phyloP scores from a whole-genome alignment of 345 rosid genomes.

The Camelina neglecta region DNA sequence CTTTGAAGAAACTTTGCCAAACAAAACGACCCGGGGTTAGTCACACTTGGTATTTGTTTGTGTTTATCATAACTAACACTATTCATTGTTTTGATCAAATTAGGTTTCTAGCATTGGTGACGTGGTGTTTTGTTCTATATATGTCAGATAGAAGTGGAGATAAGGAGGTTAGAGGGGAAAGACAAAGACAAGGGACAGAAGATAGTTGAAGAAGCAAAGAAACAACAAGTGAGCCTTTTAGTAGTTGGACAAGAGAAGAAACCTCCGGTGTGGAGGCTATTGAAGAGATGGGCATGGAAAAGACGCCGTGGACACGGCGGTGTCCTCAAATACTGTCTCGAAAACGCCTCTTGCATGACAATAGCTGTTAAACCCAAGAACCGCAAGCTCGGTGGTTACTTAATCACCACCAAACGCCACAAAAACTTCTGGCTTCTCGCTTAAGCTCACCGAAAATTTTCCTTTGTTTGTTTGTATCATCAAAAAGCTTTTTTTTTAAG shows the following conservation, averaged over 20 bases:
- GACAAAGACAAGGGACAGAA: conserved; percentile 60
- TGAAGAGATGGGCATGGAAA: conserved; percentile 60
- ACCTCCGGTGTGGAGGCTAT: conserved; percentile 60
- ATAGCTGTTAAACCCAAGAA: conserved; percentile 83
- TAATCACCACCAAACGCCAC: conserved; percentile 90
- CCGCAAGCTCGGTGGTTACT: conserved; percentile 77
- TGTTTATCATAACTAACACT: background rate
- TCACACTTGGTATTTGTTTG: background rate
- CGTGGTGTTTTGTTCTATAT: conserved; percentile 5
- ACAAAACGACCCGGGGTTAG: conserved; percentile 77
- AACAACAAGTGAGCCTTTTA: conserved; percentile 60
- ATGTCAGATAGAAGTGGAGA: conserved; percentile 67
- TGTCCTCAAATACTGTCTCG: conserved; percentile 72
- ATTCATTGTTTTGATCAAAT: background rate
- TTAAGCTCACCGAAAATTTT: conserved; percentile 38
- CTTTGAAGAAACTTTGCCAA: conserved; percentile 67
- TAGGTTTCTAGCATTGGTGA: background rate
- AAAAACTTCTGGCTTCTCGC: conserved; percentile 95
- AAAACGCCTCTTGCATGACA: conserved; percentile 84
- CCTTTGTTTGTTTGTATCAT: conserved; percentile 17
- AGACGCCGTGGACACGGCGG: conserved; percentile 45
- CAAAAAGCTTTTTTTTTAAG: background rate
- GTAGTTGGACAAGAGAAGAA: conserved; percentile 76
- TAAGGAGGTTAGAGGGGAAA: conserved; percentile 60
- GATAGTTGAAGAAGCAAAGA: conserved; percentile 82